A percentile compares a stretch with the other conserved stretches of the same genome.
Conservation (phyloP, 2,329 filamentous ascomycete genomes). For the Escovopsis sp. region DNA sequence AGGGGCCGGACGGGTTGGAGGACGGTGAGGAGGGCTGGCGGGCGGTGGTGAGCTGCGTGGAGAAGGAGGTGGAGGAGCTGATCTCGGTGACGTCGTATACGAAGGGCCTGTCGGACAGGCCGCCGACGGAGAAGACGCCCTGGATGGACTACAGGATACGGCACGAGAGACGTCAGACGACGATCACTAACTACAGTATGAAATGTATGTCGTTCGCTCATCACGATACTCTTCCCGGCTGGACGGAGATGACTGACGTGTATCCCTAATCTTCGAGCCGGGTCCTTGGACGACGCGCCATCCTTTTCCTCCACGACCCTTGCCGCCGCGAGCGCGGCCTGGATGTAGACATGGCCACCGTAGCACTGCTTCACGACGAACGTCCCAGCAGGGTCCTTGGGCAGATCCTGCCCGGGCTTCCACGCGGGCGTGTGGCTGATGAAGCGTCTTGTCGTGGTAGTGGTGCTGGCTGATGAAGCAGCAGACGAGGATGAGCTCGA, state of each 20-base stretch:
- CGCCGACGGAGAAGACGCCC: slow-evolving; percentile 37
- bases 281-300: slow-evolving; percentile 1
- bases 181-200: neutral
- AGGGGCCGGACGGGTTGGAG: slow-evolving; percentile 19
- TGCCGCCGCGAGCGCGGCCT: slow-evolving; percentile 21
- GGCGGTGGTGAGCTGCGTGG: slow-evolving; percentile 32
- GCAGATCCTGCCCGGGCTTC: slow-evolving; percentile 17
- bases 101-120: slow-evolving; percentile 33
- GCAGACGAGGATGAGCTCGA: too few relatives aligned
- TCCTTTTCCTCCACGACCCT: slow-evolving; percentile 19
- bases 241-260: slow-evolving; percentile 17
- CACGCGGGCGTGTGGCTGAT: slow-evolving; percentile 19
- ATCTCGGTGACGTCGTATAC: slow-evolving; percentile 33
- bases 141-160: slow-evolving; percentile 31
- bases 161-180: neutral
- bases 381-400: slow-evolving; percentile 11
- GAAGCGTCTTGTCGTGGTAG: slow-evolving; percentile 9
- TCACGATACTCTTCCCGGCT: too few relatives aligned
- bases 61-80: slow-evolving; percentile 30
- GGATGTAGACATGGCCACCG: slow-evolving; percentile 23
- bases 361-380: slow-evolving; percentile 12
- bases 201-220: neutral
- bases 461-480: neutral
- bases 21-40: slow-evolving; percentile 30
- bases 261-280: slow-evolving; percentile 15